Evolutionary conservation across 2,329 filamentous ascomycete genomes (phyloP).

Genomic region (Aspergillus amoenus): DNA sequence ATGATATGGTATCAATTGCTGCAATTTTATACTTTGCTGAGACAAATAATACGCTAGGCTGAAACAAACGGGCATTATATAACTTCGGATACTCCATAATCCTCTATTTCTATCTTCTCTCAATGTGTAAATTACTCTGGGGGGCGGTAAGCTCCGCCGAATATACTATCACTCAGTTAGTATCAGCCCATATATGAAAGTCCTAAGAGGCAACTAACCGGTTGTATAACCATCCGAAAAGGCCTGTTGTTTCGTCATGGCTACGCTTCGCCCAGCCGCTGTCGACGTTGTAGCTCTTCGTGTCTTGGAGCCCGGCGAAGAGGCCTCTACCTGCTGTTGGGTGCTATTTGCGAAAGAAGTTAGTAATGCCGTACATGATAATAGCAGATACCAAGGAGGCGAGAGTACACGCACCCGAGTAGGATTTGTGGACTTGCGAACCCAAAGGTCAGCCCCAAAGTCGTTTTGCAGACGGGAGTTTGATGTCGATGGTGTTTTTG

Average conservation of each 20-base stretch:
- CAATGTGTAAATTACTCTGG: neutral
- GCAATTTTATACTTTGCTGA: neutral
- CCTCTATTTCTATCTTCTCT: neutral
- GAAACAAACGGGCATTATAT: neutral
- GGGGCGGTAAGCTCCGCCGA: neutral
- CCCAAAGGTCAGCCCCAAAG: conserved; percentile 38
- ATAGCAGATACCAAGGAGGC: too few relatives aligned
- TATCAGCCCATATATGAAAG: neutral
- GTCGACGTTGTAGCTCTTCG: conserved; percentile 40
- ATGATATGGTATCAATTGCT: neutral
- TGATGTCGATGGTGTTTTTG: neutral
- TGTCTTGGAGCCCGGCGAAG: conserved; percentile 40
- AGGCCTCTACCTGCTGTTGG: conserved; percentile 37
- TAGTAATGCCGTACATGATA: neutral
- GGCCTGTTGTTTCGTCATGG: conserved; percentile 14
- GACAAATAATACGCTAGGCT: neutral
- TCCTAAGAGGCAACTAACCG: conserved; percentile 19
- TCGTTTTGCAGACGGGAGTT: conserved; percentile 31
- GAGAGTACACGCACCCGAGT: conserved; percentile 21
- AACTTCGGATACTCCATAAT: neutral
- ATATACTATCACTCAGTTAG: neutral
- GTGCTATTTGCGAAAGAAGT: conserved; percentile 19
- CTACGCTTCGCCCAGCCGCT: conserved; percentile 35
- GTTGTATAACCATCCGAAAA: conserved; percentile 19
- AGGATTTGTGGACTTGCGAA: conserved; percentile 16